These are phyloP conservation scores for Bertia moriformis DNA, from an alignment of 2,329 filamentous ascomycete species.

Conservation along the genomic window DNA sequence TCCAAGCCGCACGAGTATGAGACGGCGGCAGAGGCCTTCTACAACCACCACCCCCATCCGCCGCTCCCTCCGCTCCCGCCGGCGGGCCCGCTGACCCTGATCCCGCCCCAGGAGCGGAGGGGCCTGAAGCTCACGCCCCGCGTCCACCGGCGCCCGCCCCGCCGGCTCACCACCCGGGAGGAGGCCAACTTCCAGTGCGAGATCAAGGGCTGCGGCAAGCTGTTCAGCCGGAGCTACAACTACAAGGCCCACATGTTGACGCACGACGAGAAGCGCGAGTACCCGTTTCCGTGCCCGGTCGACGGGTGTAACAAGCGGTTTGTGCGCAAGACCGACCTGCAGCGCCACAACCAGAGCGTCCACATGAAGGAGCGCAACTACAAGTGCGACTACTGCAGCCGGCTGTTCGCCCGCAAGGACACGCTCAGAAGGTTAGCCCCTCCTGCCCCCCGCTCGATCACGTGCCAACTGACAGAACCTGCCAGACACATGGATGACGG, in stretches of 20 bases:
- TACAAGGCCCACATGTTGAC: conserved; percentile 76
- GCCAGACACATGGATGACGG: conserved; percentile 63
- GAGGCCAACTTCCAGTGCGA: conserved; percentile 61
- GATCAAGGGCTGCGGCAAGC: conserved; percentile 56
- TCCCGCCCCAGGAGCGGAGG: not conserved
- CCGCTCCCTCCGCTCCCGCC: too few species aligned
- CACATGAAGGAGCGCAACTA: conserved; percentile 61
- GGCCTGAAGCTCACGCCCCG: conserved; percentile 8
- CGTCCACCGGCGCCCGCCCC: conserved; percentile 11
- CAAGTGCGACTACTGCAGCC: conserved; percentile 55
- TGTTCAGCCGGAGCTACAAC: conserved; percentile 75
- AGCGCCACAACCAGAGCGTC: conserved; percentile 47
- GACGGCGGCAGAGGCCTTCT: too few species aligned
- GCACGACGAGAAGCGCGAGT: conserved; percentile 60
- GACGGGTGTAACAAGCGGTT: conserved; percentile 60
- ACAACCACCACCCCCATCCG: too few species aligned
- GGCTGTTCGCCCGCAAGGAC: conserved; percentile 66
- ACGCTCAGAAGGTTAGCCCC: conserved; percentile 58
- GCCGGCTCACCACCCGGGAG: conserved; percentile 46
- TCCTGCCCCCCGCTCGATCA: conserved; percentile 1
- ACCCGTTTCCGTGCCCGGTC: conserved; percentile 54
- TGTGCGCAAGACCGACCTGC: conserved; percentile 68
- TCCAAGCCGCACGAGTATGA: too few species aligned
- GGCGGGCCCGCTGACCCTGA: too few species aligned
- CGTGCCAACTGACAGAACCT: not conserved